Base-by-base conservation (phyloP, 495 filamentous ascomycete genomes). In the Tuber microsphaerosporum region DNA sequence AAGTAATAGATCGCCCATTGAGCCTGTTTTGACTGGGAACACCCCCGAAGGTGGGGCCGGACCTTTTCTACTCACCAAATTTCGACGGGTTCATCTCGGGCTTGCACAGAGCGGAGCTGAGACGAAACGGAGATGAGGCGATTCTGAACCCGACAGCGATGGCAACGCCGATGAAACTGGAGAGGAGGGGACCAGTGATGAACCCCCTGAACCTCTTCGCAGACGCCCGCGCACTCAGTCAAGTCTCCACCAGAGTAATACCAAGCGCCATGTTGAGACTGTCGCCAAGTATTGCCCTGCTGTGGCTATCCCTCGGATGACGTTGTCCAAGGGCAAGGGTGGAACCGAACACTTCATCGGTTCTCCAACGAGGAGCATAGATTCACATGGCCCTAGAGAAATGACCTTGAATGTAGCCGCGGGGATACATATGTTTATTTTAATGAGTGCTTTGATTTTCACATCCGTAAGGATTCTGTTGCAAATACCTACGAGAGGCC, bases 331-430 rank as follows among this genome's bases (percentile, higher is more conserved):
- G 5, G 22, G 51, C 7, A 56, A 56, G n/a, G 51, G 26, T 14
- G 51, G 51, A 12, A 56, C n/a, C 4, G 9, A 44, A 20, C 31
- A 0, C 70, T 73, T 14, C 73, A 75, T 4, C 71, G 71, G 20
- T 77, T 75, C 20, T 72, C 76, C 2, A 75, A 56, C 44, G 74
- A 76, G 9, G 51, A 77, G 20, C 74, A 77, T 31, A 43, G 76
- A 8, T 77, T 76, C 41, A 75, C 76, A 7, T 77, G 74, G 74
- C 76, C 61, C 44, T 70, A 77, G 12, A 70, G 76, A 1, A 51
- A 61, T 31, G 26, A 70, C 5, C 70, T 77, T 1, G n/a, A 31
- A 22, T 61, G 56, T 61, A 20, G 70, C n/a, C 41, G 70, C 37
- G 20, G 42, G 2, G 69, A 77, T 56, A 69, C 73, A 12, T 41